Base-by-base conservation (phyloP, 2,329 filamentous ascomycete species). In the Ceratocystiopsis sp. region DNA sequence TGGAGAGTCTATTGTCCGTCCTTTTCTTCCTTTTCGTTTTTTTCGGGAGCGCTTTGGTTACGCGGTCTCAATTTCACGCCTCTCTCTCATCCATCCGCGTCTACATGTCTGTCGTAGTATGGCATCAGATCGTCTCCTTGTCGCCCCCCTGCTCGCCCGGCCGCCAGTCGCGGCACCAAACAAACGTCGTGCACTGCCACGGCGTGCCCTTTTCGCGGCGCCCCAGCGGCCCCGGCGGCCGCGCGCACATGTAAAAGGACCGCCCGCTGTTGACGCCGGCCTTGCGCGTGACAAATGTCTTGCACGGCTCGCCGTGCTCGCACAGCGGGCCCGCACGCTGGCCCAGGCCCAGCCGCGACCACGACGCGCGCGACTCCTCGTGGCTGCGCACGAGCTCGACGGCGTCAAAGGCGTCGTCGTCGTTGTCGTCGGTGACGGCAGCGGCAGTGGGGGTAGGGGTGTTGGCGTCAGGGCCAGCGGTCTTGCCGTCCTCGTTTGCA, bases 151-250 rank as follows among this genome's bases (percentile, higher is more conserved):
- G 44, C 11, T 55, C 54, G 18, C 40, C 43, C 2, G 47, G 48
- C 38, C 58, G 69, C 72, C 72, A 75, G 49, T 75, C 71, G 42
- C 71, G 74, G 48, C 69, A 73, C 76, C 73, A 77, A 32, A 79
- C 85, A 53, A 95, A 95, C 0, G 85, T 94, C 3, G 71, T 67
- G 59, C 89, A 96, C 37, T 84, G 75, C 84, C 87, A 95, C 55
- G 91, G 71, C 0, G 85, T 86, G 2, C 78, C 80, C 46, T 68
- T 80, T 59, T 93, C 87, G 57, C 91, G 91, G 51, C 80, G 74
- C 0, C 86, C 91, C 19, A 79, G 83, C 1, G 86, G 86, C 0
- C 86, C 89, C 2, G 96, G 62, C 4, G 91, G 91, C 36, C 80
- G 71, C 14, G 68, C 57, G 48, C 75, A 80, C 45, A 76, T 71